Evolutionary conservation across 1,284 basidiomycete species (phyloP), one percentile per base, ranked within the genome.

Genomic region (Ustilago sp.): DNA sequence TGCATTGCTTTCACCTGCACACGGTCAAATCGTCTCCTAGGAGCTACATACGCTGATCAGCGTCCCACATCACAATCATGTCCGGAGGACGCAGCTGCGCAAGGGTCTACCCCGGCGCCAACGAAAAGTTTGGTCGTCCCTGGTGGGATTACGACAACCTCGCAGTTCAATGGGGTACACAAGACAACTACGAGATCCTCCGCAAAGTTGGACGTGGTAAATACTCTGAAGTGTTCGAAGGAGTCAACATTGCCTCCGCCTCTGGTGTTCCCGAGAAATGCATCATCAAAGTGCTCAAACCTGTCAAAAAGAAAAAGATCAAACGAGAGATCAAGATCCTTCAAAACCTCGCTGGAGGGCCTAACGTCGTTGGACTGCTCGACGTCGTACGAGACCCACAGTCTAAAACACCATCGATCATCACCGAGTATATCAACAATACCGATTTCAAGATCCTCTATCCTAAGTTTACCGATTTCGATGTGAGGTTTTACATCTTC

Each of bases 281-380:
- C 87, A 95, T 98, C 87, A 95, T 98, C 89, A 98, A 99, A 87
- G 95, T 98, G 57, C 89, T 99, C 77, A 99, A 99, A 88, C 97
- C 97, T 0, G 96, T 99, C 57, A 98, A 99, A 90, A 98, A 98
- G 91, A 98, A 98, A 91, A 99, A 99, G 89, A 98, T 99, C 88
- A 98, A 98, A 89, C 91, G 96, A 74, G 96, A 99, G 88, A 98
- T 99, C 88, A 98, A 99, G 89, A 98, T 99, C 81, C 88, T 99
- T 43, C 95, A 97, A 87, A 98, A 98, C 87, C 89, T 98, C 28
- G 94, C 95, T 0, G 95, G 96, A 34, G 97, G 97, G 23, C 95
- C 95, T 11, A 86, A 99, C 92, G 88, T 92, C 90, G 86, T 95
- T 89, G 83, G 90, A 8, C 89, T 99, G 56, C 89, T 98, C 73